phyloP scores from a whole-genome alignment of 176 grass and related monocot species.

The Dendrocalamus sinicus region DNA sequence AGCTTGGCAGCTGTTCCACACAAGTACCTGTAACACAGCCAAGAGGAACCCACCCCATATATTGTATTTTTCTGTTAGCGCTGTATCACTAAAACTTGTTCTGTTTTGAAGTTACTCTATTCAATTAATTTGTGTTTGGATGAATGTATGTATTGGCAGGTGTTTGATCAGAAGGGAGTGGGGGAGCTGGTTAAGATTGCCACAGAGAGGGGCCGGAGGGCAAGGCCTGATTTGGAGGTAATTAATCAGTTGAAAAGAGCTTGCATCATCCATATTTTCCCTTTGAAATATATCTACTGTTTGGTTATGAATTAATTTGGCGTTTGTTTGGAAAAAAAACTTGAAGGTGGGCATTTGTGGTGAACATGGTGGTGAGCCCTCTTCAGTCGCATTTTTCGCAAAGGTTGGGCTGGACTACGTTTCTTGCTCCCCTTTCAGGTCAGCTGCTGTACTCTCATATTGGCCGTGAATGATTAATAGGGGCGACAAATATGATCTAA shows the following conservation, averaged over 20 bases:
- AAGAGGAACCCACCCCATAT: no score
- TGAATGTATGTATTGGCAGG: constrained; percentile 52
- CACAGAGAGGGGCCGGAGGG: constrained; percentile 76
- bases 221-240: constrained; percentile 57
- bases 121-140: neutral
- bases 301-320: no score
- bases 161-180: constrained; percentile 90
- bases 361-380: constrained; percentile 98
- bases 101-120: neutral
- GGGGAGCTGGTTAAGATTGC: constrained; percentile 83
- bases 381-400: constrained; percentile 93
- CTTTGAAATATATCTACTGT: neutral
- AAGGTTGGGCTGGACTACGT: constrained; percentile 91
- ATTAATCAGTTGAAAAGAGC: no score
- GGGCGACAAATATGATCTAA: no score
- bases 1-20: no score
- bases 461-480: neutral
- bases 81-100: no score
- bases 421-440: constrained; percentile 99
- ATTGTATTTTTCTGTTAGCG: no score
- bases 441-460: no score
- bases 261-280: no score
- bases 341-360: constrained; percentile 92
- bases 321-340: no score
- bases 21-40: no score